A percentile compares a stretch with the other conserved stretches of the same genome.
These are phyloP conservation scores for Rhizopus microsporus DNA, from an alignment of 371 early-diverging fungal species.

Conservation along the genomic window DNA sequence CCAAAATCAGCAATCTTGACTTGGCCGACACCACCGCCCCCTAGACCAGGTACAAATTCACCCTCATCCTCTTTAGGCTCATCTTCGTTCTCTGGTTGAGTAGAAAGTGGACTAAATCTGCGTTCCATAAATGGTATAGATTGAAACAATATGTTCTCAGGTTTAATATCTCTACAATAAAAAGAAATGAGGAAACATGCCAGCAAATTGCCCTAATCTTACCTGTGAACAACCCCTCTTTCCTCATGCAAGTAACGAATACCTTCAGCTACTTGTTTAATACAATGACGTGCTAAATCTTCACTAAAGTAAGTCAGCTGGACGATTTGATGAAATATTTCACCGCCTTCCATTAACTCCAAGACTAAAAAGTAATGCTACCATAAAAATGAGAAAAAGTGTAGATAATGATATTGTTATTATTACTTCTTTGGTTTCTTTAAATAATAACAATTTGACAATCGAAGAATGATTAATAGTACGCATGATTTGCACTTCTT, in stretches of 20 bases:
- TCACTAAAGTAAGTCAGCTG: constrained; percentile 81
- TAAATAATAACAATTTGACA: constrained; percentile 66
- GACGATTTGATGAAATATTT: constrained; percentile 84
- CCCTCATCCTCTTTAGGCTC: constrained; percentile 76
- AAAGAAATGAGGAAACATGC: background rate
- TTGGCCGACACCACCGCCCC: constrained; percentile 80
- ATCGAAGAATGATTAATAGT: constrained; percentile 80
- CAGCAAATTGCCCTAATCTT: background rate
- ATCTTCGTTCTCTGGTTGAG: constrained; percentile 42
- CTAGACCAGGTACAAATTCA: constrained; percentile 67
- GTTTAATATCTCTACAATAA: constrained; percentile 83
- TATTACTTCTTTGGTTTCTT: constrained; percentile 55
- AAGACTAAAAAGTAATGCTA: constrained; percentile 79
- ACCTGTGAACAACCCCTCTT: constrained; percentile 86
- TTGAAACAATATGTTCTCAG: constrained; percentile 91
- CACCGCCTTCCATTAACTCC: constrained; percentile 85
- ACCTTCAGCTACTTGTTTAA: constrained; percentile 87
- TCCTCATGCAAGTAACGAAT: constrained; percentile 88
- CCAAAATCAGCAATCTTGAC: constrained; percentile 91
- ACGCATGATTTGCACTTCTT: constrained; percentile 89
- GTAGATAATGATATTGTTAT: background rate
- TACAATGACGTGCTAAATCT: constrained; percentile 75
- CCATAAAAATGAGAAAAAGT: background rate
- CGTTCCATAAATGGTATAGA: constrained; percentile 66
- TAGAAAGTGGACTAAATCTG: constrained; percentile 34